phyloP scores from a whole-genome alignment of 768 basidiomycete genomes.

The Lactarius indigo region DNA sequence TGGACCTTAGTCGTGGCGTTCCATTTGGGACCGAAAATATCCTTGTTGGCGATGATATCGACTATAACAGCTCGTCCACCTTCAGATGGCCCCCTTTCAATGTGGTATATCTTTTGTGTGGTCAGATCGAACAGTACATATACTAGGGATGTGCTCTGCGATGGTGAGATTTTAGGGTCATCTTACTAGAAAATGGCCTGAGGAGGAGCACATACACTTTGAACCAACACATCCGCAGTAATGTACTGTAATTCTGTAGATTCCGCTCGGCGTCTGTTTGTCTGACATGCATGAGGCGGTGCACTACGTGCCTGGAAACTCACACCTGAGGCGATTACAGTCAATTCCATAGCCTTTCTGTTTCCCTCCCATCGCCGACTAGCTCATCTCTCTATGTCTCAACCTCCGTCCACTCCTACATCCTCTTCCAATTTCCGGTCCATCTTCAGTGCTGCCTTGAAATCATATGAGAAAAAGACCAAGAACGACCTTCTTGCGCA shows the following conservation, averaged over 20 bases:
- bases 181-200: not conserved
- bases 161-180: not conserved
- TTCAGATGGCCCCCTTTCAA: constrained; percentile 58
- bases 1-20: constrained; percentile 58
- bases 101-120: constrained; percentile 46
- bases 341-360: too few relatives aligned
- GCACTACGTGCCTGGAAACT: too few relatives aligned
- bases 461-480: too few relatives aligned
- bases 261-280: too few relatives aligned
- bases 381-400: too few relatives aligned
- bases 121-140: constrained; percentile 54
- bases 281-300: too few relatives aligned
- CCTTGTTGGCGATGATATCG: constrained; percentile 43
- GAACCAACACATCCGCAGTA: constrained; percentile 17
- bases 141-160: constrained; percentile 32
- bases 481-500: too few relatives aligned
- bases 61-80: constrained; percentile 56
- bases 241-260: not conserved
- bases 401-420: too few relatives aligned
- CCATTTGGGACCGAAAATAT: constrained; percentile 53
- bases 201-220: not conserved
- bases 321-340: too few relatives aligned
- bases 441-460: too few relatives aligned
- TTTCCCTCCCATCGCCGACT: too few relatives aligned
- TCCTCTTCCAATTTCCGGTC: too few relatives aligned